phyloP scores from a whole-genome alignment of 805 yeast species.

The Lipomyces oligophaga region DNA sequence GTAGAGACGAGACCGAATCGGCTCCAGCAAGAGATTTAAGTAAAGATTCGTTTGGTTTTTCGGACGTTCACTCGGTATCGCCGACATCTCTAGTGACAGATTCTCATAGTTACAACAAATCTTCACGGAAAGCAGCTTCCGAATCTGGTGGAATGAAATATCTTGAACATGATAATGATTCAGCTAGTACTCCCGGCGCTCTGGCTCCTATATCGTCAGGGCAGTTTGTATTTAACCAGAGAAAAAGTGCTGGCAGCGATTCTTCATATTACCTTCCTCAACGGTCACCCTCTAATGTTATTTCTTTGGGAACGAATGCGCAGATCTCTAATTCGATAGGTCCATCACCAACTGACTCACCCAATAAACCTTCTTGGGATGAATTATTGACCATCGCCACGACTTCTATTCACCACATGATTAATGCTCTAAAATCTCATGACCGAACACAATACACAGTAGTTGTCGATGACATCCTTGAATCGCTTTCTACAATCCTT shows the following conservation, averaged over 20 bases:
- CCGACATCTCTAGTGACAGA: too few species aligned
- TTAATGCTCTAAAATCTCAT: not conserved
- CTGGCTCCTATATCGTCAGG: too few species aligned
- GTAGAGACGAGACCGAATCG: not conserved
- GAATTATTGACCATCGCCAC: conserved; percentile 6
- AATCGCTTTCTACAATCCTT: conserved; percentile 11
- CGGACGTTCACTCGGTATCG: too few species aligned
- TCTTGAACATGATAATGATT: not conserved
- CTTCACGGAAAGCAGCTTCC: not conserved
- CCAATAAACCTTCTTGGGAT: conserved; percentile 4
- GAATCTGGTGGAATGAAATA: not conserved
- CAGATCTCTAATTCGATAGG: not conserved
- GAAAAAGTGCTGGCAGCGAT: not conserved
- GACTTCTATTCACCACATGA: conserved; percentile 3
- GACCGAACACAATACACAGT: conserved; percentile 1
- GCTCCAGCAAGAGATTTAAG: too few species aligned
- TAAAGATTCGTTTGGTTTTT: too few species aligned
- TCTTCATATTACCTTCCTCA: not conserved
- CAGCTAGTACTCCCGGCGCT: not conserved
- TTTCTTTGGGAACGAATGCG: too few species aligned
- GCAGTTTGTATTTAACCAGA: not conserved
- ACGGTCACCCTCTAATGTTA: conserved; percentile 8
- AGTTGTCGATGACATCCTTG: conserved; percentile 10
- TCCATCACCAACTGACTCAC: not conserved
- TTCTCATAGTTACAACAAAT: too few species aligned